Evolutionary conservation across 1,284 basidiomycete genomes (phyloP).

Genomic region (Albatrellus sp.): DNA sequence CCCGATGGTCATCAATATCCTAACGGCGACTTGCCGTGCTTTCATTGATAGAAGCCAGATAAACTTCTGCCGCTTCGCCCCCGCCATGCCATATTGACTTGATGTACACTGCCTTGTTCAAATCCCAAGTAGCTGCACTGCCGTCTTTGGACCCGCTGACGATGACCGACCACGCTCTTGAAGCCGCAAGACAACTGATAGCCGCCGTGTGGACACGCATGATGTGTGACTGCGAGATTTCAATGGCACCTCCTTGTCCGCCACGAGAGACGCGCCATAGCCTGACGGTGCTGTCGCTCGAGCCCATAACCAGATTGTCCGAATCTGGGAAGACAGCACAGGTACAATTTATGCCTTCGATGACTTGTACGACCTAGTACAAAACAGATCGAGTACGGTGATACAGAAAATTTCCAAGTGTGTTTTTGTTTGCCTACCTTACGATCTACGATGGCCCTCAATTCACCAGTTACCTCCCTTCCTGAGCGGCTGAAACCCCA

Average conservation of each 20-base stretch:
- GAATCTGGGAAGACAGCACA: slow-evolving; percentile 71
- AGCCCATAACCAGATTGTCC: slow-evolving; percentile 65
- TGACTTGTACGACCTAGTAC: slow-evolving; percentile 53
- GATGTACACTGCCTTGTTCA: slow-evolving; percentile 72
- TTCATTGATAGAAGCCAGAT: slow-evolving; percentile 72
- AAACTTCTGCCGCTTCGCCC: slow-evolving; percentile 36
- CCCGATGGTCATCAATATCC: not conserved
- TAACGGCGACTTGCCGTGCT: slow-evolving; percentile 51
- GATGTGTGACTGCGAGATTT: slow-evolving; percentile 49
- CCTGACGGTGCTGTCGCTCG: slow-evolving; percentile 63
- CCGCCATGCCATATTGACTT: slow-evolving; percentile 61
- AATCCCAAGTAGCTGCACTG: slow-evolving; percentile 83
- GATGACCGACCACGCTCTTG: slow-evolving; percentile 71
- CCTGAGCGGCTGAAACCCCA: slow-evolving; percentile 33
- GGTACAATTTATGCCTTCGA: slow-evolving; percentile 60
- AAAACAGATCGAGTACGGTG: slow-evolving; percentile 4
- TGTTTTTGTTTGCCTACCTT: slow-evolving; percentile 31
- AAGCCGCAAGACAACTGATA: slow-evolving; percentile 64
- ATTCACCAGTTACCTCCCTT: slow-evolving; percentile 29
- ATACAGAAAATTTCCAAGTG: not conserved
- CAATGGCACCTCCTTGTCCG: slow-evolving; percentile 15
- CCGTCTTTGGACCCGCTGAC: slow-evolving; percentile 82
- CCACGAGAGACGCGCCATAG: slow-evolving; percentile 46
- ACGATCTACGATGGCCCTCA: slow-evolving; percentile 51
- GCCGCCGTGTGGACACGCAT: slow-evolving; percentile 66